Base-by-base conservation (phyloP, 2,329 filamentous ascomycete species). In the Monosporascus ibericus region DNA sequence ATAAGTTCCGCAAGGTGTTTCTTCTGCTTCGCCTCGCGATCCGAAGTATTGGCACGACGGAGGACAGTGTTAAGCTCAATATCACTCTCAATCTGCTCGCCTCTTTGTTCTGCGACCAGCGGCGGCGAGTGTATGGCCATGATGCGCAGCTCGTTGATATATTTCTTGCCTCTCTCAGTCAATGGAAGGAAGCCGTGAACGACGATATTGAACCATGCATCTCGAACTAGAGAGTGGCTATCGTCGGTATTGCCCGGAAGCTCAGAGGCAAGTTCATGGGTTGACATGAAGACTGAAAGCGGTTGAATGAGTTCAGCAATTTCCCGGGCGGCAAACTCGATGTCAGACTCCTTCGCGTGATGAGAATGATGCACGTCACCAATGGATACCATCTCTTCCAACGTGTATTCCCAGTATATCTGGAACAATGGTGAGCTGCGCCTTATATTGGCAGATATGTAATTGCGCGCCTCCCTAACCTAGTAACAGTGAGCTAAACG, bases 151-250 rank as follows among this genome's bases (percentile, higher is more conserved):
- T 96, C 91, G 52, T 86, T 80, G 48, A 85, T 71, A 62, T 95
- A 84, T 59, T 82, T 81, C 65, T 85, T 86, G 18, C 86, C 88
- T 51, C 88, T 81, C 17, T 85, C 80, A 0, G 90, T 92, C 17
- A 81, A 80, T 11, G 87, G 78, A 9, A 85, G 86, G 66, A 97
- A 95, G 5, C 92, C 94, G 68, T 99, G 94, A 1, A 96, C 88
- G 22, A 92, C 89, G 56, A 97, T 90, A 64, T 99, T 99, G 73
- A 96, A 97, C 94, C 94, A 99, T 5, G 90, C 90, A 75, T 99
- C 92, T 49, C 92, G 85, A 60, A 94, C 81, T 52, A 95, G 73
- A 25, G 83, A 81, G 55, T 88, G 80, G 7, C 84, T 82, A 53
- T 92, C 85, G 49, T 92, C 87, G 49, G 87, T 81, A 51, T 72